Base-by-base conservation (phyloP, 2,329 filamentous ascomycete species). In the Paracoccidioides brasiliensis region DNA sequence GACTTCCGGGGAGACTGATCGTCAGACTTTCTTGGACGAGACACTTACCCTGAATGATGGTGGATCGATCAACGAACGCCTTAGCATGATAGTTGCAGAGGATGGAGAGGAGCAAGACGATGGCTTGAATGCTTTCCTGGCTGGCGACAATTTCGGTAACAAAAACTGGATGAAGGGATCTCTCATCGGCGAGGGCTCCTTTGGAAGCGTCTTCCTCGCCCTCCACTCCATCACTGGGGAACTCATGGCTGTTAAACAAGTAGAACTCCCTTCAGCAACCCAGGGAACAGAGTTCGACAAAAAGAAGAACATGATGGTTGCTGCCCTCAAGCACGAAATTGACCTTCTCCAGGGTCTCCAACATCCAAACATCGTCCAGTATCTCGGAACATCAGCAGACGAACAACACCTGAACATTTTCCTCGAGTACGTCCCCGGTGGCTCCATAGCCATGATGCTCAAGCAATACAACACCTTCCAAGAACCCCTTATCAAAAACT, bases 141-240 rank as follows among this genome's bases (percentile, higher is more conserved):
- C 89, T 38, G 88, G 89, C 60, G 89, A 96, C 67, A 94, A 89
- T 7, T 97, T 93, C 83, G 90, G 94, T 61, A 90, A 95, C 60
- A 87, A 91, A 74, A 95, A 95, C 71, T 98, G 94, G 88, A 97
- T 98, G 90, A 96, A 97, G 76, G 93, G 93, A 66, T 90, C 91
- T 37, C 78, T 97, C 60, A 98, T 98, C 62, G 93, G 93, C 37
- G 90, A 96, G 72, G 93, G 93, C 60, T 96, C 90, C 4, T 98
- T 98, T 66, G 93, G 93, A 65, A 90, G 85, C 63, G 93, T 98
- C 54, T 98, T 94, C 72, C 80, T 98, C 51, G 93, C 93, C 32
- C 79, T 98, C 37, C 93, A 98, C 69, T 88, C 93, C 52, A 86
- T 98, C 55, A 98, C 93, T 15, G 93, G 91, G 66, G 93, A 97